Evolutionary conservation across 768 basidiomycete species (phyloP), one percentile per base, ranked within the genome.

Genomic region (Pleurotus djamor): DNA sequence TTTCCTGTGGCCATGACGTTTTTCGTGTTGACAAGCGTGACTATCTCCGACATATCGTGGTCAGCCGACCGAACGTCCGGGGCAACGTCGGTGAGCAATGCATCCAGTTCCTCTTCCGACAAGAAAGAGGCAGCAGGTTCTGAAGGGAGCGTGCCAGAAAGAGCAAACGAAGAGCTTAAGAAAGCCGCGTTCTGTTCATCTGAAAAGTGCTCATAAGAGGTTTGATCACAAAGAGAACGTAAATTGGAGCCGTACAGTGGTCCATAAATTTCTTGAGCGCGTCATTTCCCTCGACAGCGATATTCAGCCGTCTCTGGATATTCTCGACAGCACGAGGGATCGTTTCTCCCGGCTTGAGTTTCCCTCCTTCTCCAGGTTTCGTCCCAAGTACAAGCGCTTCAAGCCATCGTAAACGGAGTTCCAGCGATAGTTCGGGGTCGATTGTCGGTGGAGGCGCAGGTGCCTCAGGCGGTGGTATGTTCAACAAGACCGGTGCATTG

Each of bases 31-130:
- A 47, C 45, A 48, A 93, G 71, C 12, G 77, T 70, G 59, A 87
- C 86, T 35, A 94, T 90, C 67, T 93, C 92, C 38, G 81, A 82
- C 80, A 93, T 83, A 64, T 92, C 91, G 6, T 88, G 83, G 64
- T 94, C 92, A 8, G 91, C 92, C 35, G 85, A 83, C 34, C 92
- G 90, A 52, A 94, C 85, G 54, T 94, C 92, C 4, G 85, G 82
- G 63, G 93, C 92, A 86, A 94, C 89, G 66, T 94, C 92, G 0
- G 79, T 71, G 8, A 93, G 71, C 58, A 90, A 78, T 0, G 87
- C 86, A 43, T 90, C 88, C 6, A 93, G 74, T 64, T 90, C 90
- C 59, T 82, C 81, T 0, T 83, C 66, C 0, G 87, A 79, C 85
- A 93, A 86, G 38, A 83, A 83, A 59, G 88, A 89, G 28, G 84